A percentile compares a stretch with the other conserved stretches of the same genome.
phyloP scores from a whole-genome alignment of 306 rosid genomes.

The Prunus persica region DNA sequence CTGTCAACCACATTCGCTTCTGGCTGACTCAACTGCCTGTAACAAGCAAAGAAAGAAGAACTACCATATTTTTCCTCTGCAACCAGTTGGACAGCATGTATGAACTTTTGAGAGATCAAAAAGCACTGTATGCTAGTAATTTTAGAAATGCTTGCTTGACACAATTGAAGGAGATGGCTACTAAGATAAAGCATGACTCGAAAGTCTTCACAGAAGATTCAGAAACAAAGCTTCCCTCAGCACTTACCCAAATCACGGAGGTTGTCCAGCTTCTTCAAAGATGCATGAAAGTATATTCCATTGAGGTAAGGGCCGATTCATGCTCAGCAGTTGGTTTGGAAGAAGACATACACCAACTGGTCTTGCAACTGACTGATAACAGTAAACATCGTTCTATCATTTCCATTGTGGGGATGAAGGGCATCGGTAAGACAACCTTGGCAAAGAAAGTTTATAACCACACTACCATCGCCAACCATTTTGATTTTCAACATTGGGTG shows the following conservation, averaged over 20 bases:
- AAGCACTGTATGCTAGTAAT: background rate
- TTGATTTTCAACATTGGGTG: background rate
- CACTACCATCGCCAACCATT: background rate
- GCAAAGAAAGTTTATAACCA: slow-evolving; percentile 6
- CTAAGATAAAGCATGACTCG: background rate
- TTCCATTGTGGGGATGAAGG: slow-evolving; percentile 19
- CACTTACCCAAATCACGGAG: background rate
- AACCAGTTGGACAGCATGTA: background rate
- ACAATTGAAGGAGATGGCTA: background rate
- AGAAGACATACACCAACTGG: slow-evolving; percentile 11
- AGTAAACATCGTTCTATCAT: background rate
- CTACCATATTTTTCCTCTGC: no score
- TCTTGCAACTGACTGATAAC: background rate
- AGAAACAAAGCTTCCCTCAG: background rate
- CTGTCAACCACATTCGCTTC: background rate
- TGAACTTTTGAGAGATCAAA: background rate
- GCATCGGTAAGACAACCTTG: slow-evolving; percentile 22
- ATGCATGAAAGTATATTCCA: background rate
- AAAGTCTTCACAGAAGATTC: background rate
- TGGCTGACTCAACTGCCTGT: background rate
- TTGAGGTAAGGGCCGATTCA: background rate
- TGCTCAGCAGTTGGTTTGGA: slow-evolving; percentile 15
- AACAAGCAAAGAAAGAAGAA: background rate
- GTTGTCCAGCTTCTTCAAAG: background rate
- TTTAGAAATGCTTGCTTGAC: slow-evolving; percentile 3